Evolutionary conservation across 2,329 filamentous ascomycete genomes (phyloP), one percentile per base, ranked within the genome.

Genomic region (Immersiporthe knoxdaviesiana): DNA sequence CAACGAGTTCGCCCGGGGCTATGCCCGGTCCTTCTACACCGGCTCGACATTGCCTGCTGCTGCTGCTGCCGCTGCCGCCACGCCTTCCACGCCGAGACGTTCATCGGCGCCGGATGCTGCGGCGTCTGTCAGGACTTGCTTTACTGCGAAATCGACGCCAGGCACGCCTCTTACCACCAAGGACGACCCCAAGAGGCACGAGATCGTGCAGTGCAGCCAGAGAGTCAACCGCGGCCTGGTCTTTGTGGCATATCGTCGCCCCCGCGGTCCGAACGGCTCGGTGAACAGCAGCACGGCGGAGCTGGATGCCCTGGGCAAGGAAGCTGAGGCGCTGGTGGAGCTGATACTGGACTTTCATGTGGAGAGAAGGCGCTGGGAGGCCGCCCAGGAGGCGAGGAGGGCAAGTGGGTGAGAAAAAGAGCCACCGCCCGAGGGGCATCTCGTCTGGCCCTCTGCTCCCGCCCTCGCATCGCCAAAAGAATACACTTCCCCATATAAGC

Each of bases 231-330:
- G 84, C 41, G 86, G 85, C 60, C 84, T 88, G 68, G 82, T 88
- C 6, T 88, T 88, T 67, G 85, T 85, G 0, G 86, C 84, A 0
- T 88, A 87, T 72, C 81, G 85, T 30, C 83, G 84, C 71, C 83
- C 84, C 21, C 78, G 79, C 56, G 75, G 74, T 10, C 81, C 81
- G 32, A 79, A 79, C 21, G 75, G 74, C 39, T 77, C 78, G 54
- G 74, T 78, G 16, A 77, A 77, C 16, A 79, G 79, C 61, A 77
- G 76, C 68, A 75, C 78, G 14, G 77, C 77, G 10, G 83, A 86
- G 72, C 81, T 88, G 2, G 80, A 80, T 11, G 78, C 78, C 24
- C 77, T 88, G 11, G 78, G 84, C 69, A 75, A 77, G 30, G 85
- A 88, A 71, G 85, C 85, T 2, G 84, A 86, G 75, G 79, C 80